Conservation (phyloP, 2,329 filamentous ascomycete genomes). For the Torrubiella hemipterigena region DNA sequence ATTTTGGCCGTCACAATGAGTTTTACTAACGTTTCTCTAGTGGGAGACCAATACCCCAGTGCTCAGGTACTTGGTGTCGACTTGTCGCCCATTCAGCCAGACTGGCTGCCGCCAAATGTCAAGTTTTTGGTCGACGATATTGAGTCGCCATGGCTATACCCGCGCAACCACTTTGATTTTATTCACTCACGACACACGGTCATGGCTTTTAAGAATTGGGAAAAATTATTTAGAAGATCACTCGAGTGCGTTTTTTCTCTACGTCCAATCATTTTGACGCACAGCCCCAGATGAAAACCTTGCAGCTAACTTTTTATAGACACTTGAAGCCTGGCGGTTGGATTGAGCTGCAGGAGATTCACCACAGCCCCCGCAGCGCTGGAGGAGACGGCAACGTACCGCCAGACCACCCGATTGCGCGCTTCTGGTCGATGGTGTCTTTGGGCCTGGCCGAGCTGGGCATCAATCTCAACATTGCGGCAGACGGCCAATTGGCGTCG, state of each 20-base stretch:
- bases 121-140: constrained; percentile 45
- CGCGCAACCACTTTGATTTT: constrained; percentile 44
- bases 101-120: constrained; percentile 42
- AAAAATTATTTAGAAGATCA: constrained; percentile 30
- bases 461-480: constrained; percentile 32
- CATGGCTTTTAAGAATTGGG: constrained; percentile 45
- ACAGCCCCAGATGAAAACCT: neutral
- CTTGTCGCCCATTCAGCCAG: constrained; percentile 35
- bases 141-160: constrained; percentile 43
- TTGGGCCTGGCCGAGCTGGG: constrained; percentile 30
- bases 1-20: neutral
- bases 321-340: constrained; percentile 42
- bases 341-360: constrained; percentile 43
- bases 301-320: constrained; percentile 16
- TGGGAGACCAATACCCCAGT: constrained; percentile 33
- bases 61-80: constrained; percentile 32
- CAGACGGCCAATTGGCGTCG: constrained; percentile 26
- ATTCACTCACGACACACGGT: constrained; percentile 47
- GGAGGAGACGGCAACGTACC: constrained; percentile 24
- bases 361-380: constrained; percentile 34
- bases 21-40: constrained; percentile 11
- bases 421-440: constrained; percentile 34
- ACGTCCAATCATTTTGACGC: neutral
- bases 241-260: constrained; percentile 30
- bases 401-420: constrained; percentile 26